Conservation (phyloP, 2,329 filamentous ascomycete genomes). For the Allantophomopsis lycopodina region DNA sequence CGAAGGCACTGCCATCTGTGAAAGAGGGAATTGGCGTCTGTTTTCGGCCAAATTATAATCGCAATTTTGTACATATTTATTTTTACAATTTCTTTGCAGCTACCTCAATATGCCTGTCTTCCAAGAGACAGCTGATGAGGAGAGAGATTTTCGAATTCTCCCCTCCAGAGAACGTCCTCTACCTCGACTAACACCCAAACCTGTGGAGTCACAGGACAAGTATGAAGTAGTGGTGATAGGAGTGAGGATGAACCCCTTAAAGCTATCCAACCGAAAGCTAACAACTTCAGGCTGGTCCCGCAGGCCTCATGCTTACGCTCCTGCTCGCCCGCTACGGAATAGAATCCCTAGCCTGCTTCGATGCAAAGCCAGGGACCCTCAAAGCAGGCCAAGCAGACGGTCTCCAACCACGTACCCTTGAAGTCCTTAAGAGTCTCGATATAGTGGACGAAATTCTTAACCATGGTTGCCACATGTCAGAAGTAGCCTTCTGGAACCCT, state of each 20-base stretch:
- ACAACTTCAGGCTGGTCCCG: slow-evolving; percentile 22
- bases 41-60: too few relatives aligned
- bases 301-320: slow-evolving; percentile 25
- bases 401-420: slow-evolving; percentile 43
- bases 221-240: slow-evolving; percentile 28
- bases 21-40: too few relatives aligned
- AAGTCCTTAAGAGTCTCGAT: slow-evolving; percentile 44
- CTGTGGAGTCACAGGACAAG: slow-evolving; percentile 12
- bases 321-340: slow-evolving; percentile 28
- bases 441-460: slow-evolving; percentile 37
- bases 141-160: slow-evolving; percentile 23
- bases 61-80: too few relatives aligned
- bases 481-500: slow-evolving; percentile 42
- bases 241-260: slow-evolving; percentile 9
- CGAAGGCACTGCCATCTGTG: too few relatives aligned
- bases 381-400: slow-evolving; percentile 48
- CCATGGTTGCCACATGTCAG: slow-evolving; percentile 40
- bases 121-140: slow-evolving; percentile 18
- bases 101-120: slow-evolving; percentile 22
- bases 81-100: too few relatives aligned
- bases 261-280: background rate
- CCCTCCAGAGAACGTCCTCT: slow-evolving; percentile 24
- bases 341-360: slow-evolving; percentile 25
- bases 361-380: slow-evolving; percentile 22
- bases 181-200: slow-evolving; percentile 17